Evolutionary conservation across 1,284 basidiomycete genomes (phyloP), one percentile per base, ranked within the genome.

Genomic region (Leccinum angustisporum): DNA sequence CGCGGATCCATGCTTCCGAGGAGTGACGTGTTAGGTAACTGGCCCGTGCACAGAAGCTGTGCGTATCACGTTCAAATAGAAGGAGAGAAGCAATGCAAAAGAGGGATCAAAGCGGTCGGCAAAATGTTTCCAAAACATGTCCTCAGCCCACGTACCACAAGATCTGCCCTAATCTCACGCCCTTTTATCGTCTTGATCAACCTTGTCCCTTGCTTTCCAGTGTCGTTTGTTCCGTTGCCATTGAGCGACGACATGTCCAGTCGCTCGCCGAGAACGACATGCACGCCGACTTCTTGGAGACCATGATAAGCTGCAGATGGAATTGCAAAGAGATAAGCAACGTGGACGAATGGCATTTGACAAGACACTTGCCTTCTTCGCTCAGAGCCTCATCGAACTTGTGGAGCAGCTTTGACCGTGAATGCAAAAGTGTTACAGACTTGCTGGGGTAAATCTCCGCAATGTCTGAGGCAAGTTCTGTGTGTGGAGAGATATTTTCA

Each of bases 31-130:
- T 92, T 91, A 18, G 90, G 89, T 40, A 76, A 80, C 74, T 92
- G 90, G 7, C 91, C 91, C 0, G 90, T 92, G 70, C 91, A 92
- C 1, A 89, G 77, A 14, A 93, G 80, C 87, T 91, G 59, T 38
- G n/a, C 40, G 34, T 34, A 5, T 18, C 54, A n/a, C 14, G 50
- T 33, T 33, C 52, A 50, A 34, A 30, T n/a, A 43, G 54, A 53
- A 8, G 30, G 31, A 50, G 30, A 31, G 46, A 43, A 53, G 4
- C 25, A n/a, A 30, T 25, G 5, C 18, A 21, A 5, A 33, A 60
- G 30, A 43, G 5, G 31, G 25, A 34, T 40, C 4, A 38, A 21
- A 4, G 7, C 5, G 7, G 21, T 59, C 13, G 4, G 40, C 3
- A 6, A 43, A 18, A 34, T 2, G 5, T 40, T 18, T 60, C 1